These are phyloP conservation scores for Nakataea oryzae DNA, from an alignment of 2,329 filamentous ascomycete species.

Conservation along the genomic window DNA sequence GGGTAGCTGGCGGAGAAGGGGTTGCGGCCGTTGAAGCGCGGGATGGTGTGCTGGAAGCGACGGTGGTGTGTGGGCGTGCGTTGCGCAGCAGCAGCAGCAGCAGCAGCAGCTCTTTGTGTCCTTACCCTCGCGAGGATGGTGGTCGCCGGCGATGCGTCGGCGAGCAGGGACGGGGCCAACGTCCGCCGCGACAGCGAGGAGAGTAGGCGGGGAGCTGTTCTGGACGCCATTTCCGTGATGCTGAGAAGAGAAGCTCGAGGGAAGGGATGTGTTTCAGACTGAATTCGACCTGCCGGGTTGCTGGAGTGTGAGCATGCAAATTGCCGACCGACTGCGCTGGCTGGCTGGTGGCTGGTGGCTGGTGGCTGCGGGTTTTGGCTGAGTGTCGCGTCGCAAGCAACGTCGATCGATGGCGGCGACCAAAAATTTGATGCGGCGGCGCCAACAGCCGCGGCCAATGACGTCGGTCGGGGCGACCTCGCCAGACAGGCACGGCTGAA, in stretches of 20 bases:
- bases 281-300: background rate
- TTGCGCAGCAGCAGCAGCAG: no score
- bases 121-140: background rate
- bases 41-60: slow-evolving; percentile 19
- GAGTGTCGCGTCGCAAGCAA: background rate
- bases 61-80: background rate
- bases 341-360: no score
- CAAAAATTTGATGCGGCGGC: background rate
- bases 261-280: no score
- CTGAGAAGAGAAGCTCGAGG: background rate
- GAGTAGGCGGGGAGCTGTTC: background rate
- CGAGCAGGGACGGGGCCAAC: background rate
- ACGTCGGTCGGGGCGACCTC: background rate
- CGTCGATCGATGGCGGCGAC: background rate
- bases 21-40: slow-evolving; percentile 10
- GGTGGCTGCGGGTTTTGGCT: background rate
- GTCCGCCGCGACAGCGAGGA: background rate
- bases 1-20: slow-evolving; percentile 19
- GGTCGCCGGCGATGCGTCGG: background rate
- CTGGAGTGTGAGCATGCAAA: background rate
- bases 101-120: background rate
- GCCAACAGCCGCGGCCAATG: background rate
- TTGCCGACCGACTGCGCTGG: no score
- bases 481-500: background rate
- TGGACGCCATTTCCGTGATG: background rate